A percentile compares a stretch with the other conserved stretches of the same genome.
phyloP scores from a whole-genome alignment of 306 rosid species.

The Acmispon strigosus region DNA sequence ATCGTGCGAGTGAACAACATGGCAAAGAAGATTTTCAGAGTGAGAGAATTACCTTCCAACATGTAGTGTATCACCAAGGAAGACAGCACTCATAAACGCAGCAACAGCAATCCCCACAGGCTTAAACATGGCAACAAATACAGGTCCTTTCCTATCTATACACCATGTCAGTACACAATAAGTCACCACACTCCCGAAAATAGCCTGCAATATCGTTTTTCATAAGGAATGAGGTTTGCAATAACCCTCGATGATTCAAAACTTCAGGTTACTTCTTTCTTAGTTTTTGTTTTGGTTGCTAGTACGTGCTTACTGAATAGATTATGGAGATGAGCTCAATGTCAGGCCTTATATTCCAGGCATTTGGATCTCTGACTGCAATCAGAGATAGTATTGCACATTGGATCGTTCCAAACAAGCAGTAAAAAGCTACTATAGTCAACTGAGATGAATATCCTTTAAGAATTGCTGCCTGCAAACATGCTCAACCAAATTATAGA shows the following conservation, averaged over 20 bases:
- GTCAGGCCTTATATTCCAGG: slow-evolving; percentile 43
- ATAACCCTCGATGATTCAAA: neutral
- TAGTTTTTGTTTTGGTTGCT: neutral
- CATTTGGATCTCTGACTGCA: slow-evolving; percentile 39
- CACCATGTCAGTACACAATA: slow-evolving; percentile 50
- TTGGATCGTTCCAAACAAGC: slow-evolving; percentile 67
- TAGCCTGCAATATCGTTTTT: slow-evolving; percentile 32
- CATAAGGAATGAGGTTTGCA: slow-evolving; percentile 14
- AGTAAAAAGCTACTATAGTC: slow-evolving; percentile 52
- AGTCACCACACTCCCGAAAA: slow-evolving; percentile 43
- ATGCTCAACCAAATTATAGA: slow-evolving; percentile 12
- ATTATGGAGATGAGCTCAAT: slow-evolving; percentile 41
- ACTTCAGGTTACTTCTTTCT: neutral
- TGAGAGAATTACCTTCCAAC: slow-evolving; percentile 40
- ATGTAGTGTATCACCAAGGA: slow-evolving; percentile 59
- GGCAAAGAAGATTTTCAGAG: neutral
- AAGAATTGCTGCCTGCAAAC: slow-evolving; percentile 52
- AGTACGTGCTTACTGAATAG: slow-evolving; percentile 49
- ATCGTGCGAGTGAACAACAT: neutral
- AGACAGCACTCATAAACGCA: slow-evolving; percentile 43
- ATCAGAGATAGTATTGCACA: slow-evolving; percentile 37
- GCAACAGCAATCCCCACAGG: slow-evolving; percentile 62
- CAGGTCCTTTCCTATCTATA: slow-evolving; percentile 57
- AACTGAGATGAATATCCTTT: slow-evolving; percentile 49
- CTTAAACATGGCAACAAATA: slow-evolving; percentile 58